These are phyloP conservation scores for Suhomyces maxii DNA, from an alignment of 1,139 yeast species.

Conservation along the genomic window DNA sequence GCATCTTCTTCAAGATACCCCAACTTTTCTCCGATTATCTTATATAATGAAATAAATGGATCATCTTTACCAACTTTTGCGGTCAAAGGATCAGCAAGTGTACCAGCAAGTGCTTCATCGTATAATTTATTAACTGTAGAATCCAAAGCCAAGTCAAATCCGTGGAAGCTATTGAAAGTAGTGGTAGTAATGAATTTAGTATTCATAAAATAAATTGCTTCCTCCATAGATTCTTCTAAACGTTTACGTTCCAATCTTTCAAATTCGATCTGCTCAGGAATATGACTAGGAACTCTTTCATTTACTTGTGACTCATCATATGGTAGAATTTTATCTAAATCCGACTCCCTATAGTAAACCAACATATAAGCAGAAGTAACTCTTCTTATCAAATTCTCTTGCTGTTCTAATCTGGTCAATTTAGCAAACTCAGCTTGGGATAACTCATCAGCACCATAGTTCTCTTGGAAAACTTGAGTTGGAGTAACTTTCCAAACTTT, in stretches of 20 bases:
- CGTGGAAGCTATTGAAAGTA: slow-evolving; percentile 61
- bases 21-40: slow-evolving; percentile 48
- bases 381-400: slow-evolving; percentile 64
- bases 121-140: slow-evolving; percentile 45
- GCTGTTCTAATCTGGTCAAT: slow-evolving; percentile 60
- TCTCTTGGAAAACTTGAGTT: slow-evolving; percentile 85
- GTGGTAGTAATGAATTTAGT: slow-evolving; percentile 54
- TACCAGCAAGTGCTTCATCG: slow-evolving; percentile 48
- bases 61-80: slow-evolving; percentile 61
- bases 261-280: slow-evolving; percentile 61
- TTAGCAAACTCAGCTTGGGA: slow-evolving; percentile 47
- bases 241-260: slow-evolving; percentile 60
- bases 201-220: slow-evolving; percentile 71
- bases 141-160: slow-evolving; percentile 77
- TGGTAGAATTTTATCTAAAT: slow-evolving; percentile 58
- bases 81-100: slow-evolving; percentile 50
- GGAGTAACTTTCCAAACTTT: slow-evolving; percentile 85
- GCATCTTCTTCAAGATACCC: slow-evolving; percentile 24
- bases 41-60: slow-evolving; percentile 51
- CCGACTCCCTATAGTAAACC: slow-evolving; percentile 77
- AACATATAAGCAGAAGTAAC: slow-evolving; percentile 97
- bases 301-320: slow-evolving; percentile 49
- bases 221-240: slow-evolving; percentile 68
- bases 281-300: slow-evolving; percentile 60
- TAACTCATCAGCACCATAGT: slow-evolving; percentile 77